A percentile compares a stretch with the other conserved stretches of the same genome.
These are phyloP conservation scores for Collybia sordida DNA, from an alignment of 768 basidiomycete genomes.

Conservation along the genomic window DNA sequence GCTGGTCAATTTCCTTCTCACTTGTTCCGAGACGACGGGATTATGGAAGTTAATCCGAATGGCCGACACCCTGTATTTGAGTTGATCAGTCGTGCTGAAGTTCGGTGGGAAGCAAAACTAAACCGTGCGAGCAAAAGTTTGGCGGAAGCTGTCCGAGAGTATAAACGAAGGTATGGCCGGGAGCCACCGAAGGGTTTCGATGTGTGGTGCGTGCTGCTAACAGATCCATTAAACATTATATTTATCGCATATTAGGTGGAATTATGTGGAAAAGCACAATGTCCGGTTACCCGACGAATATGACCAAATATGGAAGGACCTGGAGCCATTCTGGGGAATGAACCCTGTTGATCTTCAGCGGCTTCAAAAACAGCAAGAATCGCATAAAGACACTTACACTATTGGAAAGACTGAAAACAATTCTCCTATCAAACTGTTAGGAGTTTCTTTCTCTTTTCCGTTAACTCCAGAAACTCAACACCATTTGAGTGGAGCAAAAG, in stretches of 20 bases:
- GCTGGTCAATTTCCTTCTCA: too few relatives aligned
- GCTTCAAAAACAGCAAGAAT: slow-evolving; percentile 27
- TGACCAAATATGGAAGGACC: slow-evolving; percentile 44
- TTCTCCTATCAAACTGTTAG: slow-evolving; percentile 9
- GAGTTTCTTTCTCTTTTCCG: slow-evolving; percentile 12
- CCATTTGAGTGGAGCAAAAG: slow-evolving; percentile 15
- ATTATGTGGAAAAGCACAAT: slow-evolving; percentile 40
- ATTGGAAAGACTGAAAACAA: slow-evolving; percentile 26
- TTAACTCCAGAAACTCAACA: slow-evolving; percentile 14
- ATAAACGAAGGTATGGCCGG: slow-evolving; percentile 70
- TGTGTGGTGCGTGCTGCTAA: slow-evolving; percentile 57
- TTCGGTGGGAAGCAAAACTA: slow-evolving; percentile 3
- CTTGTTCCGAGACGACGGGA: background rate
- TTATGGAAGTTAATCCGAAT: background rate
- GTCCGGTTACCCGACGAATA: slow-evolving; percentile 56
- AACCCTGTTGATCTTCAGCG: slow-evolving; percentile 27
- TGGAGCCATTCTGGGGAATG: slow-evolving; percentile 45
- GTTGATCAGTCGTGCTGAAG: slow-evolving; percentile 26
- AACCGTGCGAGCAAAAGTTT: background rate
- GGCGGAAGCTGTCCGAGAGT: slow-evolving; percentile 55
- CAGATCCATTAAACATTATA: slow-evolving; percentile 11
- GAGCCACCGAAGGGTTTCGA: slow-evolving; percentile 88
- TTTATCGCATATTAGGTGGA: slow-evolving; percentile 34
- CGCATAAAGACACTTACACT: slow-evolving; percentile 30
- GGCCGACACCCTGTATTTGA: background rate